phyloP scores from a whole-genome alignment of 768 basidiomycete genomes.

The Mycena olivaceomarginata region DNA sequence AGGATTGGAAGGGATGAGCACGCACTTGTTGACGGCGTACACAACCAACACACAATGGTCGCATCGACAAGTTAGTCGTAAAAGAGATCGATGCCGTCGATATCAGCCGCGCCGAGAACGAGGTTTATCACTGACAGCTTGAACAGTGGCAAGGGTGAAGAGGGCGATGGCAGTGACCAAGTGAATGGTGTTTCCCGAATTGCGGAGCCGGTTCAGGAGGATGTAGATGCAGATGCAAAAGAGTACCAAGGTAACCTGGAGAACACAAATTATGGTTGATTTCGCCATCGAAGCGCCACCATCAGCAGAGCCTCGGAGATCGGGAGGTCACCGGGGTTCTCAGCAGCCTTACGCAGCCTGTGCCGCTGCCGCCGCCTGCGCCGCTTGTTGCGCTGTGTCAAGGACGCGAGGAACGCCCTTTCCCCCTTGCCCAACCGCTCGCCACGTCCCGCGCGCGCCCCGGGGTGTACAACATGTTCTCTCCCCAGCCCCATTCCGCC shows the following conservation, averaged over 20 bases:
- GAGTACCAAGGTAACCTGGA: constrained; percentile 50
- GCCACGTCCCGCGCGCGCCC: too few relatives aligned
- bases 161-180: constrained; percentile 52
- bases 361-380: too few relatives aligned
- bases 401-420: too few relatives aligned
- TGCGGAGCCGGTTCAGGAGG: constrained; percentile 44
- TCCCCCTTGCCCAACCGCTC: too few relatives aligned
- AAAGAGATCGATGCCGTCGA: constrained; percentile 48
- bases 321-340: too few relatives aligned
- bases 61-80: constrained; percentile 48
- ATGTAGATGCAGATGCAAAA: constrained; percentile 56
- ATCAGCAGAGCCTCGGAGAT: too few relatives aligned
- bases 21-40: constrained; percentile 57
- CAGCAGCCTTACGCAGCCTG: too few relatives aligned
- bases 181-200: constrained; percentile 50
- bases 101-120: constrained; percentile 52
- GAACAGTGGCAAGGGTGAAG: constrained; percentile 53
- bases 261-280: neutral
- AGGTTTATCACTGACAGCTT: constrained; percentile 54
- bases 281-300: too few relatives aligned
- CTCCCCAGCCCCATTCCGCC: too few relatives aligned
- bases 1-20: neutral
- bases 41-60: too few relatives aligned
- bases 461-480: too few relatives aligned
- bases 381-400: too few relatives aligned